Conservation (phyloP, 805 yeast genomes). For the Hanseniaspora clermontiae region DNA sequence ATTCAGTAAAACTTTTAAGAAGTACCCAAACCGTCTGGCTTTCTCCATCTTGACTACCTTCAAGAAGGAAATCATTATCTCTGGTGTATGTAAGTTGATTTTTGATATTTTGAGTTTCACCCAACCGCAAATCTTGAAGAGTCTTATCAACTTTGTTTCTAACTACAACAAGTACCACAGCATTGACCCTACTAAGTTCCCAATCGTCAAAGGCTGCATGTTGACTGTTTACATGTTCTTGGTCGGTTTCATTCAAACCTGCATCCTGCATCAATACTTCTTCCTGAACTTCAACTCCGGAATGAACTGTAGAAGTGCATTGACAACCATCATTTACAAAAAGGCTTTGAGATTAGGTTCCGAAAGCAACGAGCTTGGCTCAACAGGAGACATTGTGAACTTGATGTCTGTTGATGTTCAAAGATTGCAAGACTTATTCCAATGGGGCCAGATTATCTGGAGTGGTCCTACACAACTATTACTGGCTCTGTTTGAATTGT, state of each 20-base stretch:
- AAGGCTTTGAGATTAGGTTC: constrained; percentile 58
- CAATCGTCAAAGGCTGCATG: constrained; percentile 63
- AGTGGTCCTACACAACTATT: constrained; percentile 84
- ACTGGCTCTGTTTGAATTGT: constrained; percentile 60
- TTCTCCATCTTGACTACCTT: constrained; percentile 57
- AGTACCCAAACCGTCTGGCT: constrained; percentile 37
- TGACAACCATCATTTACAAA: constrained; percentile 54
- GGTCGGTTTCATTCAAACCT: constrained; percentile 66
- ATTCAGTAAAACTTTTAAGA: constrained; percentile 50
- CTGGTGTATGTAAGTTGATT: constrained; percentile 55
- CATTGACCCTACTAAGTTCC: constrained; percentile 25
- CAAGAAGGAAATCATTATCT: constrained; percentile 57
- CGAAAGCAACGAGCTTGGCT: constrained; percentile 55
- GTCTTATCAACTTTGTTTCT: constrained; percentile 48
- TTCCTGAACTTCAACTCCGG: constrained; percentile 63
- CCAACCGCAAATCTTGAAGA: constrained; percentile 74
- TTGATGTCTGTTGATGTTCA: constrained; percentile 90
- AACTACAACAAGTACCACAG: constrained; percentile 29
- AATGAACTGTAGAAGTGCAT: constrained; percentile 58
- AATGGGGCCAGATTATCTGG: constrained; percentile 71
- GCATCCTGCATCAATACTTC: constrained; percentile 66
- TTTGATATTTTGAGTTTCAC: constrained; percentile 73
- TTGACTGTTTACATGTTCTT: constrained; percentile 64
- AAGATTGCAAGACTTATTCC: constrained; percentile 71
- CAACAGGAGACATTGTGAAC: constrained; percentile 89